These are phyloP conservation scores for Pseudofabraea citricarpa DNA, from an alignment of 2,329 filamentous ascomycete genomes.

Conservation along the genomic window DNA sequence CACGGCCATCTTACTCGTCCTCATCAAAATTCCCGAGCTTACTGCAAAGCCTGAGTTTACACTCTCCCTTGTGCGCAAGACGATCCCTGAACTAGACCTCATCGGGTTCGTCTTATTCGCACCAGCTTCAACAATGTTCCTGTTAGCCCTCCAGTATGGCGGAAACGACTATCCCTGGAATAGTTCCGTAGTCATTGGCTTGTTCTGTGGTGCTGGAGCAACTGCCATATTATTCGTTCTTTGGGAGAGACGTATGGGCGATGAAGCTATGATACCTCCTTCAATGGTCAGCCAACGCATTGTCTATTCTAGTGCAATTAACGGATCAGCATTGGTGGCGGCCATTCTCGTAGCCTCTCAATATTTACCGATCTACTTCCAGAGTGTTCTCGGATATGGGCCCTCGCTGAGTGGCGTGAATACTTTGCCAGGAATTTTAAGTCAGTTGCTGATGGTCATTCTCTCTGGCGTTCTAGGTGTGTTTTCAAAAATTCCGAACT, in stretches of 20 bases:
- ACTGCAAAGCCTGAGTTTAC: too few species aligned
- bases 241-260: conserved; percentile 18
- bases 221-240: conserved; percentile 16
- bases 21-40: conserved; percentile 17
- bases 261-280: conserved; percentile 21
- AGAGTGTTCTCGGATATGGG: conserved; percentile 22
- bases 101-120: conserved; percentile 28
- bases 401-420: conserved; percentile 22
- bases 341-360: conserved; percentile 12
- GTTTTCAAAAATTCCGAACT: too few species aligned
- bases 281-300: conserved; percentile 14
- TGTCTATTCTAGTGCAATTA: conserved; percentile 11
- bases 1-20: not conserved
- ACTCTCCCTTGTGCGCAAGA: too few species aligned
- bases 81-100: conserved; percentile 24
- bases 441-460: conserved; percentile 10
- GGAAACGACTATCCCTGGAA: conserved; percentile 26
- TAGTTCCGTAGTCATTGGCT: conserved; percentile 14
- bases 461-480: conserved; percentile 16
- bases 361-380: conserved; percentile 28
- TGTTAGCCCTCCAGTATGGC: conserved; percentile 28
- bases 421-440: conserved; percentile 18
- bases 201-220: conserved; percentile 12
- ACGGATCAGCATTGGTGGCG: conserved; percentile 4
- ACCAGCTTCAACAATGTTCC: conserved; percentile 25